Base-by-base conservation (phyloP, 495 filamentous ascomycete genomes). In the Podospora australis region DNA sequence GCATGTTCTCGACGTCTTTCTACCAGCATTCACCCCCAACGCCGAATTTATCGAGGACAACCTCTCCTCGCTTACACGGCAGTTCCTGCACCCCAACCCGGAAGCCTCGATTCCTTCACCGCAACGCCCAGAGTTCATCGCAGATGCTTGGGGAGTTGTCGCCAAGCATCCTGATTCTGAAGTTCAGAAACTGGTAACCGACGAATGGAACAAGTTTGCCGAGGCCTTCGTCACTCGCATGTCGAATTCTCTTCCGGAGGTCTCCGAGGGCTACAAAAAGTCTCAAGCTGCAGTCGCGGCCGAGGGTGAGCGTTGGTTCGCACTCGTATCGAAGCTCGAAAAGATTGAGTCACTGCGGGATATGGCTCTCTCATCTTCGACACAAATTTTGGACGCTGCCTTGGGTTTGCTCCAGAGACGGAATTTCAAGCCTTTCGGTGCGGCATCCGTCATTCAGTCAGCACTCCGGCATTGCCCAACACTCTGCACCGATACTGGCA, bases 391-490 rank as follows among this genome's bases (percentile, higher is more conserved):
- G 14, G 42, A 55, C 6, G 64, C 63, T 3, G 50, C 65, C 3
- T 48, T 67, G 6, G 53, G 62, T 5, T 36, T 70, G 8, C 57
- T 74, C 2, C 47, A 52, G 32, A 67, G 67, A 21, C 72, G 86
- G 39, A 86, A 90, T 52, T 88, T 87, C 36, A 92, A 92, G 57
- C 86, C 88, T 0, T 95, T 87, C 55, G 87, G 84, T 11, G 84
- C 84, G 11, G 86, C 89, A 16, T 77, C 77, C 4, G 72, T 81
- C 3, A 58, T 92, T 3, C 61, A 68, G 43, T 68, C 70, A 0
- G 72, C 68, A 9, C 61, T 71, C 20, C 57, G 62, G 21, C 54
- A 62, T 16, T 60, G 58, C 6, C 64, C 42, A 44, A 55, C 9
- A 29, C 50, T 47, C 34, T 71, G 20, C 61, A 17, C 42, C 5